Evolutionary conservation across 306 rosid species (phyloP).

Genomic region (Rosa lucieae): DNA sequence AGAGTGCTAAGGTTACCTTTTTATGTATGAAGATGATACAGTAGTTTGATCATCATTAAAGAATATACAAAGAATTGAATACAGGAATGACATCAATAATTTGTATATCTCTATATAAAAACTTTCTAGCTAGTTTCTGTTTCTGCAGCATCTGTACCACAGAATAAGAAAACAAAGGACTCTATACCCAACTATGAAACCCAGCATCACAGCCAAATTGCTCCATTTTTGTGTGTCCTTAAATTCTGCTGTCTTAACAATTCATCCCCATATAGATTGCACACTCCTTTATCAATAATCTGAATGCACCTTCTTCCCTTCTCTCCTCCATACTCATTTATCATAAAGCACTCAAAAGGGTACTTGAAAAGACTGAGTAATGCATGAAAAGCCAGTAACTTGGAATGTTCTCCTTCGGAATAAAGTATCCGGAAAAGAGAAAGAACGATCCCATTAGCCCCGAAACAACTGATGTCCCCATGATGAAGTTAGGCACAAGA

Average conservation of each 20-base stretch:
- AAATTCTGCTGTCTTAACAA: conserved; percentile 74
- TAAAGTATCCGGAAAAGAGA: conserved; percentile 92
- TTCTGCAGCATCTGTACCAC: conserved; percentile 76
- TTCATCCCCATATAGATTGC: conserved; percentile 58
- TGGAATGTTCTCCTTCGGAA: conserved; percentile 77
- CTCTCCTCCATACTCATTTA: conserved; percentile 91
- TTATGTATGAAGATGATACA: conserved; percentile 12
- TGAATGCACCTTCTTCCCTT: conserved; percentile 70
- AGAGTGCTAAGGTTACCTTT: not conserved
- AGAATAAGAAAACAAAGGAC: conserved; percentile 69
- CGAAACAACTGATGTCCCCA: conserved; percentile 79
- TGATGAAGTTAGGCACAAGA: conserved; percentile 89
- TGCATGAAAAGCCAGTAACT: conserved; percentile 93
- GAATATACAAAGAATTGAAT: conserved; percentile 19
- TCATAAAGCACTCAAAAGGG: conserved; percentile 92
- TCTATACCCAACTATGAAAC: conserved; percentile 84
- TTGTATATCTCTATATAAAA: conserved; percentile 17
- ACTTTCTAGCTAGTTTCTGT: conserved; percentile 42
- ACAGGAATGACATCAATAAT: conserved; percentile 10
- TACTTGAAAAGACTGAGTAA: conserved; percentile 84
- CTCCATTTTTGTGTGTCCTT: conserved; percentile 76
- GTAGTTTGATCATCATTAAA: conserved; percentile 19
- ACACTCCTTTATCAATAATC: conserved; percentile 37
- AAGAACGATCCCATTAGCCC: conserved; percentile 98
- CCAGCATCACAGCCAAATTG: conserved; percentile 76